Conservation (phyloP, 768 basidiomycete species). For the Lentinula guzmanii region DNA sequence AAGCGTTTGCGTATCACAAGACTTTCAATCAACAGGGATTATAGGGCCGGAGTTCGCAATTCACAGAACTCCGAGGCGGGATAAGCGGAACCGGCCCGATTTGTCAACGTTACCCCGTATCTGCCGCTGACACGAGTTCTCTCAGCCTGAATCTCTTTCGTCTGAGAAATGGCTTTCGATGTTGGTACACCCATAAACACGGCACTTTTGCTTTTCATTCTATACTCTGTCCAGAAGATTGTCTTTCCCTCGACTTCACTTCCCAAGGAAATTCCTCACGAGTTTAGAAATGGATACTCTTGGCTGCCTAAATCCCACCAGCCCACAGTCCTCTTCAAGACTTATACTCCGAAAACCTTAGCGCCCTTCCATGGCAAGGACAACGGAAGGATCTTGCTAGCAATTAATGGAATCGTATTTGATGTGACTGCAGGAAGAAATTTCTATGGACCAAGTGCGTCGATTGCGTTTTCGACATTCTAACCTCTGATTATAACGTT, state of each 20-base stretch:
- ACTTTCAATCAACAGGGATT: neutral
- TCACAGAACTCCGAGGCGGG: too few relatives aligned
- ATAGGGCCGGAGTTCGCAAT: neutral
- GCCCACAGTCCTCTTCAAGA: conserved; percentile 68
- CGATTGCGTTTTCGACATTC: neutral
- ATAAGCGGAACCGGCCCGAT: neutral
- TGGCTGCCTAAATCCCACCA: conserved; percentile 88
- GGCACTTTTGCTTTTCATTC: conserved; percentile 68
- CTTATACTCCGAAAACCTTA: conserved; percentile 76
- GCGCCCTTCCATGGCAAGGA: conserved; percentile 59
- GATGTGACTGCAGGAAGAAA: conserved; percentile 85
- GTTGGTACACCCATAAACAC: conserved; percentile 77
- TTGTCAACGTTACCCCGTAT: neutral
- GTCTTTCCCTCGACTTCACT: conserved; percentile 60
- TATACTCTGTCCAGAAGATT: conserved; percentile 71
- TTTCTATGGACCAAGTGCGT: conserved; percentile 93
- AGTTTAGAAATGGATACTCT: conserved; percentile 82
- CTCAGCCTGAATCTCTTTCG: neutral
- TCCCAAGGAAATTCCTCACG: conserved; percentile 46
- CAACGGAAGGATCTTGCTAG: conserved; percentile 72
- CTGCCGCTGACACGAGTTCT: neutral
- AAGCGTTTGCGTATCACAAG: neutral
- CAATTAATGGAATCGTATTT: conserved; percentile 84
- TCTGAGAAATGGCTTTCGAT: conserved; percentile 24
- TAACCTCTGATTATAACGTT: neutral